phyloP scores from a whole-genome alignment of 1,139 yeast species.

The Magnusiomyces tetraspermus region DNA sequence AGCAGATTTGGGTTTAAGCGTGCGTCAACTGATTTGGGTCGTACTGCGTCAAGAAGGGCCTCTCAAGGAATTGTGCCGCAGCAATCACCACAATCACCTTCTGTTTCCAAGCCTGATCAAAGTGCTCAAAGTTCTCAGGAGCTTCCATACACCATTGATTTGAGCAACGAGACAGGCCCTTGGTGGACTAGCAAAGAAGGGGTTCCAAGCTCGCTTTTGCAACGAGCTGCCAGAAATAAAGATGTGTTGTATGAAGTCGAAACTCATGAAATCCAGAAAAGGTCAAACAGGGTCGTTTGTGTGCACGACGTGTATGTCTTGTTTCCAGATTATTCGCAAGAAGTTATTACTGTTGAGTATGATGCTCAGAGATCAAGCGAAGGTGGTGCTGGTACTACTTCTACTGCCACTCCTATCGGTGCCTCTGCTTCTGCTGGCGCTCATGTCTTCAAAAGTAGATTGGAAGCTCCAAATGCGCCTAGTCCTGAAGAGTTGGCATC shows the following conservation, averaged over 20 bases:
- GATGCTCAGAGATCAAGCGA: slow-evolving; percentile 44
- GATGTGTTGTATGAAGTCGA: slow-evolving; percentile 56
- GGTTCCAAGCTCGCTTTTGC: slow-evolving; percentile 48
- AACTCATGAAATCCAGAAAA: slow-evolving; percentile 43
- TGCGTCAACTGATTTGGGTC: slow-evolving; percentile 1
- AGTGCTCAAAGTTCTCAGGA: too few relatives aligned
- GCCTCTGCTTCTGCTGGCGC: too few relatives aligned
- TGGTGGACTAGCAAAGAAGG: slow-evolving; percentile 60
- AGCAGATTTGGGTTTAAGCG: slow-evolving; percentile 14
- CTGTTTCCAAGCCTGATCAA: too few relatives aligned
- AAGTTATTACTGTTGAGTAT: slow-evolving; percentile 45
- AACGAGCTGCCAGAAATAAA: too few relatives aligned
- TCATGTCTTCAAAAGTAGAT: slow-evolving; percentile 17
- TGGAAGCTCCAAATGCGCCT: slow-evolving; percentile 35
- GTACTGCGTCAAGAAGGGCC: not conserved
- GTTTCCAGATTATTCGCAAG: slow-evolving; percentile 64
- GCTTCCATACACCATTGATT: slow-evolving; percentile 17
- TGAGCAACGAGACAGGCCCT: slow-evolving; percentile 33
- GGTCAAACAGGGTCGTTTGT: slow-evolving; percentile 45
- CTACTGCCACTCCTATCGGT: too few relatives aligned
- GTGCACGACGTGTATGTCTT: slow-evolving; percentile 64
- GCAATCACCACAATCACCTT: too few relatives aligned
- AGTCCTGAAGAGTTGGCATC: slow-evolving; percentile 44
- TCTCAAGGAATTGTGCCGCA: not conserved
- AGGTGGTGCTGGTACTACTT: too few relatives aligned